Percentiles rank a stretch among this genome's conserved stretches.
Conservation (phyloP, 306 rosid species). For the Sphenostylis stenocarpa region DNA sequence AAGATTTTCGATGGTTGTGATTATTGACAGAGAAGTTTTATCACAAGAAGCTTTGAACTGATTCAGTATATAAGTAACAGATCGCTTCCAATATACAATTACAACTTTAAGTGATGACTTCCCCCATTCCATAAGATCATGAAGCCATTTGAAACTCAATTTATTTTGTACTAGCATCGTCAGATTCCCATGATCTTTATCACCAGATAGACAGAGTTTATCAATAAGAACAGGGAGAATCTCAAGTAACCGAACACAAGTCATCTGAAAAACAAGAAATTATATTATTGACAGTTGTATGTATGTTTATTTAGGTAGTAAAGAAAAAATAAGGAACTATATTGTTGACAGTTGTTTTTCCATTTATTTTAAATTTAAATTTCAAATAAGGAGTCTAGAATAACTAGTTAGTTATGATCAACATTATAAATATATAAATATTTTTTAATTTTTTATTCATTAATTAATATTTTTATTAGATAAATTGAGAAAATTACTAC, state of each 20-base stretch:
- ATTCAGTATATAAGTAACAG: constrained; percentile 62
- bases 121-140: constrained; percentile 88
- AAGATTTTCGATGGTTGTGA: constrained; percentile 66
- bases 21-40: constrained; percentile 44
- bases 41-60: constrained; percentile 57
- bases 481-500: no score
- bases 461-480: no score
- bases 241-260: constrained; percentile 95
- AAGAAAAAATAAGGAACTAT: not conserved
- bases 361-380: no score
- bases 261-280: constrained; percentile 73
- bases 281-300: not conserved
- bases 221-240: constrained; percentile 75
- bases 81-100: constrained; percentile 79
- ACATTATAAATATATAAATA: no score
- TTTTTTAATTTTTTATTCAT: no score
- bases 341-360: no score
- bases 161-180: constrained; percentile 38
- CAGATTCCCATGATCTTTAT: constrained; percentile 40
- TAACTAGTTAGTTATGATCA: no score
- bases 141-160: constrained; percentile 69
- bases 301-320: not conserved
- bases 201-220: constrained; percentile 39
- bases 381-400: no score
- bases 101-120: constrained; percentile 87